Evolutionary conservation across 148 eudicot species (phyloP).

Genomic region (Fallopia convolvulus): DNA sequence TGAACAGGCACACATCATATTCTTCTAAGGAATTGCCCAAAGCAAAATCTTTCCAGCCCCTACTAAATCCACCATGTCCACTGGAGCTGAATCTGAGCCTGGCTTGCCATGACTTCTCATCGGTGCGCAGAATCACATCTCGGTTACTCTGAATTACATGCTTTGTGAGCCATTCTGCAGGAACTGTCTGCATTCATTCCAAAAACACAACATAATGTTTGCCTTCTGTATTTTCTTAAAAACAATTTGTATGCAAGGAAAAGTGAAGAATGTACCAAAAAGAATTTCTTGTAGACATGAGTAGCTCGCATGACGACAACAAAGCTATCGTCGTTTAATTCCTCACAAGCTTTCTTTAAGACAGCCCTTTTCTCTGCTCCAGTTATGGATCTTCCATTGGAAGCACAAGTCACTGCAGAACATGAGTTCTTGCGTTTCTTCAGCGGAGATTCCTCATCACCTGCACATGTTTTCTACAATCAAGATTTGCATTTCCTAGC

Average conservation of each 20-base stretch:
- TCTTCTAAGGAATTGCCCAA: conserved; percentile 18
- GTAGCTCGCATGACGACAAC: conserved; percentile 27
- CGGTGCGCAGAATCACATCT: conserved; percentile 14
- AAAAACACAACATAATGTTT: background rate
- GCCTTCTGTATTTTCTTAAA: too few relatives aligned
- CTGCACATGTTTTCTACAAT: background rate
- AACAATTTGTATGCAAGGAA: too few relatives aligned
- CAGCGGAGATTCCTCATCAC: background rate
- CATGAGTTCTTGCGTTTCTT: background rate
- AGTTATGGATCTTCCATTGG: conserved; percentile 15
- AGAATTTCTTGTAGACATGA: conserved; percentile 18
- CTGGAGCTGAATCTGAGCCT: conserved; percentile 11
- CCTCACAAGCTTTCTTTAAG: conserved; percentile 19
- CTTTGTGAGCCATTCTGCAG: conserved; percentile 22
- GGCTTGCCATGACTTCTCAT: conserved; percentile 17
- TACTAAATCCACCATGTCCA: conserved; percentile 19
- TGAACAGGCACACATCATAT: conserved; percentile 11
- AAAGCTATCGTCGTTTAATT: conserved; percentile 19
- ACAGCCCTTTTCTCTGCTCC: conserved; percentile 15
- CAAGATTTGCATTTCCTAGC: background rate
- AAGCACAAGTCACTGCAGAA: conserved; percentile 7
- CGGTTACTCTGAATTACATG: conserved; percentile 11
- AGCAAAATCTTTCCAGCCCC: conserved; percentile 27
- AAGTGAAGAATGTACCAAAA: conserved; percentile 11
- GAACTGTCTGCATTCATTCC: conserved; percentile 18